Base-by-base conservation (phyloP, 225 moss, liverwort and hornwort genomes). In the Anthoceros angustus region DNA sequence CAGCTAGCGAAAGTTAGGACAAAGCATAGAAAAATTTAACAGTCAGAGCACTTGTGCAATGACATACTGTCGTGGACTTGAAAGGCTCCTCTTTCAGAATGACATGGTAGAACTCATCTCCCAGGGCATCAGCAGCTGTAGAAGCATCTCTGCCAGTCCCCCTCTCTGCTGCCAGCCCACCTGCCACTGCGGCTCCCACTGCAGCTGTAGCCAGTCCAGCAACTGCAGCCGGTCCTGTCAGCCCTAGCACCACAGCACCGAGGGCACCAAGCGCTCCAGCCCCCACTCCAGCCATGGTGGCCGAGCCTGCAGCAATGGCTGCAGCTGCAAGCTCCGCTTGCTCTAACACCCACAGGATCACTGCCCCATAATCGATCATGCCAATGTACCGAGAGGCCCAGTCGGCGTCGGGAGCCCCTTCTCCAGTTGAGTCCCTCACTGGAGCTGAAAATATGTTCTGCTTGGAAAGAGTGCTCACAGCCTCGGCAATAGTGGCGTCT, bases 61-160 rank as follows among this genome's bases (percentile, higher is more conserved):
- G 18, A 23, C 71, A 25, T 78, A 98, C 95, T 80, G 71, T 98
- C 5, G 84, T 85, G 23, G 90, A 90, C 64, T 74, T 80, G 62
- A 94, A 94, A 18, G 90, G 90, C 69, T 90, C 90, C 69, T 94
- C 85, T 66, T 66, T 74, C 42, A 94, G 71, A 45, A 94, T 79
- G 43, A 85, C 83, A 62, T 73, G 83, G 70, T 78, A 90, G 40
- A 94, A 94, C 25, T 94, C 87, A 15, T 83, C 80, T 41, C 84
- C 87, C 0, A 90, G 46, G 45, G 76, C 73, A 40, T 76, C 67
- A 24, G 79, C 82, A 69, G 78, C 80, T 5, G 82, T 68, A 9
- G 84, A 49, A 5, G 73, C 78, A 70, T 88, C 78, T 21, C 75
- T 88, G 23, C 82, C 71, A 12, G 77, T 38, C 8, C 75, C 82